Percentiles rank a stretch among this genome's conserved stretches.
Evolutionary conservation across 2,329 filamentous ascomycete species (phyloP).

Genomic region (Dactylellina haptotyla): DNA sequence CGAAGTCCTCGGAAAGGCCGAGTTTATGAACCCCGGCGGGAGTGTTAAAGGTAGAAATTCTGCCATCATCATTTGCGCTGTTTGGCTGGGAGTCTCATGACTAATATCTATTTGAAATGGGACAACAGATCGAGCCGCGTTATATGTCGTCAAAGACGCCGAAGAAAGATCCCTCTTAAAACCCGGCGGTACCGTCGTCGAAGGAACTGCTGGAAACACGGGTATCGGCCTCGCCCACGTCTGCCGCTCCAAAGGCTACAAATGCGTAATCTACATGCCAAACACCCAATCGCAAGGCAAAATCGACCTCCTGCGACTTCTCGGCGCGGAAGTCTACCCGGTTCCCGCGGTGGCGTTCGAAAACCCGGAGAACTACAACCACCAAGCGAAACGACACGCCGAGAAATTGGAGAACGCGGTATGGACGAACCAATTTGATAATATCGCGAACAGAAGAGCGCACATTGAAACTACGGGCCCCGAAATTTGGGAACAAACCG

Average conservation of each 20-base stretch:
- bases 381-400: conserved; percentile 91
- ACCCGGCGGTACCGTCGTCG: conserved; percentile 91
- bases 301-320: conserved; percentile 87
- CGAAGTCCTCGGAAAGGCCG: conserved; percentile 93
- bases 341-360: conserved; percentile 96
- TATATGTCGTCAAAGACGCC: conserved; percentile 92
- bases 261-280: conserved; percentile 98
- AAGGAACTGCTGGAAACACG: conserved; percentile 97
- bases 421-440: conserved; percentile 99
- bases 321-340: conserved; percentile 94
- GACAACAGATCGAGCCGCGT: conserved; percentile 90
- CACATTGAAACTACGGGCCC: conserved; percentile 97
- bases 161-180: conserved; percentile 85
- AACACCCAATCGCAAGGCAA: conserved; percentile 98
- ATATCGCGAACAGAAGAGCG: conserved; percentile 88
- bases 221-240: conserved; percentile 98
- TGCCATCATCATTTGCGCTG: neutral
- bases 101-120: too few relatives aligned
- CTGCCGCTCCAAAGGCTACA: conserved; percentile 89
- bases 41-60: conserved; percentile 74
- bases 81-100: too few relatives aligned
- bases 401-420: conserved; percentile 77
- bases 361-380: conserved; percentile 96
- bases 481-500: conserved; percentile 95
- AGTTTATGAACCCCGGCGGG: conserved; percentile 98